Conservation (phyloP, 495 filamentous ascomycete genomes). For the Aspergillus kassunensis region DNA sequence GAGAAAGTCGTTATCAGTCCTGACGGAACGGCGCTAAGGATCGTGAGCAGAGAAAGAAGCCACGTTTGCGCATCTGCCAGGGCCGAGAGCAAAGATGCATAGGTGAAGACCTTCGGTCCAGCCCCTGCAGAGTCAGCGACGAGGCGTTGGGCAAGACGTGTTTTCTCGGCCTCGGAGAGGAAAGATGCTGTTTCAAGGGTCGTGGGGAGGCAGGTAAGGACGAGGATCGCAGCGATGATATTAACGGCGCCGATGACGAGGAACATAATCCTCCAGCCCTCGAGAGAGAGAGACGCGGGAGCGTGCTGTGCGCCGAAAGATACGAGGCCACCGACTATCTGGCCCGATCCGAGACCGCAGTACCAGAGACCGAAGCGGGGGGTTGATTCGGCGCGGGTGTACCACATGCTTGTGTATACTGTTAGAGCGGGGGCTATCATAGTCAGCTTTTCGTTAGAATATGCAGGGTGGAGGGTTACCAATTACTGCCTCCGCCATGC, state of each 20-base stretch:
- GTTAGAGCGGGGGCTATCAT: constrained; percentile 47
- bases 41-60: constrained; percentile 41
- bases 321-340: constrained; percentile 58
- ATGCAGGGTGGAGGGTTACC: constrained; percentile 16
- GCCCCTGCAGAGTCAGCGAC: constrained; percentile 52
- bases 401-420: constrained; percentile 52
- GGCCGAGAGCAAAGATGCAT: constrained; percentile 29
- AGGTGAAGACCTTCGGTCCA: constrained; percentile 37
- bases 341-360: constrained; percentile 57
- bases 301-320: constrained; percentile 62
- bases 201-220: constrained; percentile 51
- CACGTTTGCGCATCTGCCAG: constrained; percentile 38
- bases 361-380: constrained; percentile 64
- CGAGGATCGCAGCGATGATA: constrained; percentile 44
- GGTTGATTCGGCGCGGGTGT: constrained; percentile 58
- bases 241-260: constrained; percentile 57
- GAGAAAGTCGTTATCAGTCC: constrained; percentile 50
- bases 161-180: constrained; percentile 47
- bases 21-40: constrained; percentile 47
- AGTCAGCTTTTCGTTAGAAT: neutral
- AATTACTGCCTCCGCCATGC: constrained; percentile 62
- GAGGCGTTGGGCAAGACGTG: constrained; percentile 26
- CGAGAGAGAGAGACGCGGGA: constrained; percentile 24
- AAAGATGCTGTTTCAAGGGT: constrained; percentile 50
- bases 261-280: constrained; percentile 63